phyloP scores from a whole-genome alignment of 1,284 basidiomycete species.

The Amylostereum chailletii region DNA sequence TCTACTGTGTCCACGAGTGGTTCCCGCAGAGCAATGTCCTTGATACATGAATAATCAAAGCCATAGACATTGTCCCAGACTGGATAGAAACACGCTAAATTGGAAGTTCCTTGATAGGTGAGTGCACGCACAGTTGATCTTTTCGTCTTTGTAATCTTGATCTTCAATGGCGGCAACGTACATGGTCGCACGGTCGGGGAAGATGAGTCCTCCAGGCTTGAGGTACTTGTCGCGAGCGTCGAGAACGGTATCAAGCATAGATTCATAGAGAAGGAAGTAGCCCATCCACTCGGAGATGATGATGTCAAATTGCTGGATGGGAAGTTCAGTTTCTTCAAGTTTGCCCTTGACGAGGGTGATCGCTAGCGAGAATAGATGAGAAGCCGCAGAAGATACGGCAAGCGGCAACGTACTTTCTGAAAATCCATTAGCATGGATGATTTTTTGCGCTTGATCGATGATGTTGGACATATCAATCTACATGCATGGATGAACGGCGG shows the following conservation, averaged over 20 bases:
- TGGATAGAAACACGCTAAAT: slow-evolving; percentile 21
- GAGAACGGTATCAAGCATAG: slow-evolving; percentile 98
- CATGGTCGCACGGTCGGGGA: slow-evolving; percentile 92
- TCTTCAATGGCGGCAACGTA: slow-evolving; percentile 98
- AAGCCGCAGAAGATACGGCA: background rate
- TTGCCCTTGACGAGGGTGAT: slow-evolving; percentile 98
- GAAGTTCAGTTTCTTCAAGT: slow-evolving; percentile 85
- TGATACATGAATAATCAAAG: slow-evolving; percentile 99
- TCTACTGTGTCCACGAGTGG: slow-evolving; percentile 98
- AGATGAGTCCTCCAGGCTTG: slow-evolving; percentile 84
- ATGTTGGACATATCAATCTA: slow-evolving; percentile 99
- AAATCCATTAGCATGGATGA: slow-evolving; percentile 95
- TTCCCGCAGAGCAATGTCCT: slow-evolving; percentile 95
- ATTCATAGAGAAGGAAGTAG: slow-evolving; percentile 94
- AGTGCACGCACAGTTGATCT: slow-evolving; percentile 82
- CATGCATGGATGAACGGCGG: background rate
- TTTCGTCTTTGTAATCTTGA: slow-evolving; percentile 99
- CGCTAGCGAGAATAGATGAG: slow-evolving; percentile 33
- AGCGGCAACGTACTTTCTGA: slow-evolving; percentile 68
- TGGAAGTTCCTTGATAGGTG: background rate
- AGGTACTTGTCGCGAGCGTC: slow-evolving; percentile 96
- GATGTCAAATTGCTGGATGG: slow-evolving; percentile 89
- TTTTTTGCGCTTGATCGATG: slow-evolving; percentile 97
- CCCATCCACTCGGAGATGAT: slow-evolving; percentile 99
- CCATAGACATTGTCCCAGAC: slow-evolving; percentile 99